Percentiles rank a stretch among this genome's conserved stretches.
These are phyloP conservation scores for Berkeleyomyces rouxiae DNA, from an alignment of 2,329 filamentous ascomycete genomes.

Conservation along the genomic window DNA sequence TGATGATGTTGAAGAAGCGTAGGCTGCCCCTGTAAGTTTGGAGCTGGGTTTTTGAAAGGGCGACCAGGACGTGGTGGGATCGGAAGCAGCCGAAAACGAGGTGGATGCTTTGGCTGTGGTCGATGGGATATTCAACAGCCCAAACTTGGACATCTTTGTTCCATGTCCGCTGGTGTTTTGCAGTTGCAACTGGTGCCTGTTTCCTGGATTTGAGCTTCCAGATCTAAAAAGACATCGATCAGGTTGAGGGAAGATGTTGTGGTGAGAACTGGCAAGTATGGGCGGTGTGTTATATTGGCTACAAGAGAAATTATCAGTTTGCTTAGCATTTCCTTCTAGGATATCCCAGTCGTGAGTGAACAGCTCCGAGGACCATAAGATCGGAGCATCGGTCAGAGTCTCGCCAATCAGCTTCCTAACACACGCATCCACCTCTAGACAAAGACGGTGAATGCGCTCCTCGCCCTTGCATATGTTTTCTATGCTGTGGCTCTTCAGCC, in stretches of 20 bases:
- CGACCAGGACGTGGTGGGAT: conserved; percentile 60
- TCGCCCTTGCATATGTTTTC: conserved; percentile 93
- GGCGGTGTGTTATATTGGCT: conserved; percentile 23
- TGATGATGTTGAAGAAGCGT: conserved; percentile 44
- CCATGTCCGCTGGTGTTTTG: conserved; percentile 22
- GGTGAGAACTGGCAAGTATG: conserved; percentile 32
- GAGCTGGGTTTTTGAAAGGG: conserved; percentile 58
- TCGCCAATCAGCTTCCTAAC: conserved; percentile 75
- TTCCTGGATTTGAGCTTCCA: conserved; percentile 14
- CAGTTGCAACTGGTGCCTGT: conserved; percentile 36
- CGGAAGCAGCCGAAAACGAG: not conserved
- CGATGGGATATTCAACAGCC: not conserved
- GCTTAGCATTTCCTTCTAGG: conserved; percentile 29
- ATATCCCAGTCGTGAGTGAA: conserved; percentile 60
- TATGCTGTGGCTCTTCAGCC: conserved; percentile 65
- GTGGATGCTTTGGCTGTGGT: not conserved
- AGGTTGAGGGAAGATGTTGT: conserved; percentile 38
- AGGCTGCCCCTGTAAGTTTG: conserved; percentile 36
- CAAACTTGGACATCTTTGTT: not conserved
- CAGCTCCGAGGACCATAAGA: conserved; percentile 82
- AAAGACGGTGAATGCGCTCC: conserved; percentile 86
- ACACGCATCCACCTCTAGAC: conserved; percentile 74
- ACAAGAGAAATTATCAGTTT: conserved; percentile 6
- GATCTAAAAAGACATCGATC: conserved; percentile 22
- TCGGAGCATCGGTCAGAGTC: conserved; percentile 66